Evolutionary conservation across 2,329 filamentous ascomycete species (phyloP).

Genomic region (Penicillium sp.): DNA sequence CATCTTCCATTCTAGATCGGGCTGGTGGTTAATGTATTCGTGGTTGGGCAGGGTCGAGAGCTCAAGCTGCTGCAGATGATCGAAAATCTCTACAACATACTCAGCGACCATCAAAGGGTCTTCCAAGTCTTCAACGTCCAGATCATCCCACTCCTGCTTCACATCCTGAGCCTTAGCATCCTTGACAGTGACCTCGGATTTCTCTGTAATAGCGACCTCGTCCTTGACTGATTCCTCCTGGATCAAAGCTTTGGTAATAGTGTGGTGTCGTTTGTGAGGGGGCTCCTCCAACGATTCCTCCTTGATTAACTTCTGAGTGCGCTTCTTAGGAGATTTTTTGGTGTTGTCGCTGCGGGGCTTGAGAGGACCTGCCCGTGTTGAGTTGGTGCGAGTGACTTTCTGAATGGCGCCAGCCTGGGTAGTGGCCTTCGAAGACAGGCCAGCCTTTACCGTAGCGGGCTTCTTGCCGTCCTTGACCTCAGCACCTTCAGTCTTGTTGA

Average conservation of each 20-base stretch:
- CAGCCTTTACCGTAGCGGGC: conserved; percentile 60
- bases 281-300: conserved; percentile 63
- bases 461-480: conserved; percentile 70
- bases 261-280: conserved; percentile 64
- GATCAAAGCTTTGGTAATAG: conserved; percentile 48
- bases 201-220: conserved; percentile 7
- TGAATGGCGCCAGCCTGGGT: conserved; percentile 77
- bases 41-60: conserved; percentile 79
- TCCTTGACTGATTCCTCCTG: conserved; percentile 11
- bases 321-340: conserved; percentile 73
- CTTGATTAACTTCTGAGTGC: conserved; percentile 58
- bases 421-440: conserved; percentile 74
- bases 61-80: conserved; percentile 89
- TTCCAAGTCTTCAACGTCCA: conserved; percentile 84
- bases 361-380: conserved; percentile 62
- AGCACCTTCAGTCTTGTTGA: conserved; percentile 69
- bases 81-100: conserved; percentile 95
- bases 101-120: conserved; percentile 98
- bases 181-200: background rate
- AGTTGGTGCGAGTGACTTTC: conserved; percentile 64
- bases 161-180: background rate
- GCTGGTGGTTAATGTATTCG: conserved; percentile 92
- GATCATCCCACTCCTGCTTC: conserved; percentile 46
- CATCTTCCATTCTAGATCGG: conserved; percentile 97
- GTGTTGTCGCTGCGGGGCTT: conserved; percentile 59